Base-by-base conservation (phyloP, 202 grass and related monocot genomes). In the Saccharum hybrid region DNA sequence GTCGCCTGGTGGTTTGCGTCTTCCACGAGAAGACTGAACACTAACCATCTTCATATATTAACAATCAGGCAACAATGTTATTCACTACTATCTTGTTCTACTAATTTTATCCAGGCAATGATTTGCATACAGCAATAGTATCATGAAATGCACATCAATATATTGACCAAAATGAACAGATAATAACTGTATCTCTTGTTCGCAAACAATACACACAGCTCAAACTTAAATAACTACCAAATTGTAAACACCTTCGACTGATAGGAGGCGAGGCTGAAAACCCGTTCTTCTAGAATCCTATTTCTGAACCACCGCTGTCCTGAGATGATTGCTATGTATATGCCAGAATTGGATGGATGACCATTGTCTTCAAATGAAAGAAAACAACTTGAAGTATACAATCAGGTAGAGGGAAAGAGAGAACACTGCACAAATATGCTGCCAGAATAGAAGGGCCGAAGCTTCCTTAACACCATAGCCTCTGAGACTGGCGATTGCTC, bases 401-500 rank as follows among this genome's bases (percentile, higher is more conserved):
- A 96, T 65, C n/a, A 96, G 48, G 72, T 96, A 96, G 43, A 96
- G 56, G n/a, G 93, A 96, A 61, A 96, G 88, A 11, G 93, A 96
- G 11, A 93, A 52, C 54, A 96, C 93, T 1, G 90, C 93, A 56
- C 90, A 96, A 9, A 96, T 88, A 75, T 96, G 93, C 74, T 96
- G 90, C 93, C 93, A 96, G 69, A 96, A 96, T 42, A 96, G 78
- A 45, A 96, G 81, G 1, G 93, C 93, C 0, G 93, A 96, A 63
- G 93, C 90, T 80, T 96, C 93, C 88, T 96, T 96, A 37, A 96
- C 88, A 40, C 85, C 86, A 79, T 96, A 96, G 10, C 90, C 88
- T 78, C 93, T 92, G 11, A 96, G 84, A 65, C 93, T 91, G 1
- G 93, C 93, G 15, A 96, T 96, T 3, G 90, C 93, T 48, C 90